Conservation (phyloP, 345 rosid species). For the Dipteronia sinensis region DNA sequence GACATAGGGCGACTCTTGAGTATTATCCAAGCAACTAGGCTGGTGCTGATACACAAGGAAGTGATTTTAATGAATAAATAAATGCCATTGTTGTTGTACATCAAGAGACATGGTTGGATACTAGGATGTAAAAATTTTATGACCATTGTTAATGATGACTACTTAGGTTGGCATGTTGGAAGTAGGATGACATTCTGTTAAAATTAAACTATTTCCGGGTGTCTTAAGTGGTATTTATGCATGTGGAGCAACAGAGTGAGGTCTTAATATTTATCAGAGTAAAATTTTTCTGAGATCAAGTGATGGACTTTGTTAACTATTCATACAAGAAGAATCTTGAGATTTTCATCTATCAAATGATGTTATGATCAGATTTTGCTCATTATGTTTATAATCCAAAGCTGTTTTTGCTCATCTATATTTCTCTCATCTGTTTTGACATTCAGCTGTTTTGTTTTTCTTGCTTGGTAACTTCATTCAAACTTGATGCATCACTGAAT, state of each 20-base stretch:
- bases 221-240: neutral
- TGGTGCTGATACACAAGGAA: too few relatives aligned
- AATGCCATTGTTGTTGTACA: too few relatives aligned
- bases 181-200: neutral
- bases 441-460: neutral
- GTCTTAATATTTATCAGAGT: neutral
- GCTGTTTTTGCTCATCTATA: neutral
- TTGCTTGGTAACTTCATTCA: neutral
- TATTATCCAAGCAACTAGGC: too few relatives aligned
- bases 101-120: too few relatives aligned
- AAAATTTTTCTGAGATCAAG: neutral
- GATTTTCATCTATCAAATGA: neutral
- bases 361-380: neutral
- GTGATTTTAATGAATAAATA: too few relatives aligned
- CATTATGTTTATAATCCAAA: neutral
- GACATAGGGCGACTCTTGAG: too few relatives aligned
- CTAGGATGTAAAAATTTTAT: too few relatives aligned
- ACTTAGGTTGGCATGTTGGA: neutral
- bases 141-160: too few relatives aligned
- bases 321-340: neutral
- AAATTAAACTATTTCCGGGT: neutral
- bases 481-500: slow-evolving; percentile 5
- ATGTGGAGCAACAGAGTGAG: neutral
- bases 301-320: neutral
- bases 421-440: neutral